phyloP scores from a whole-genome alignment of 139 green algal genomes.

The Nannochloris sp. region DNA sequence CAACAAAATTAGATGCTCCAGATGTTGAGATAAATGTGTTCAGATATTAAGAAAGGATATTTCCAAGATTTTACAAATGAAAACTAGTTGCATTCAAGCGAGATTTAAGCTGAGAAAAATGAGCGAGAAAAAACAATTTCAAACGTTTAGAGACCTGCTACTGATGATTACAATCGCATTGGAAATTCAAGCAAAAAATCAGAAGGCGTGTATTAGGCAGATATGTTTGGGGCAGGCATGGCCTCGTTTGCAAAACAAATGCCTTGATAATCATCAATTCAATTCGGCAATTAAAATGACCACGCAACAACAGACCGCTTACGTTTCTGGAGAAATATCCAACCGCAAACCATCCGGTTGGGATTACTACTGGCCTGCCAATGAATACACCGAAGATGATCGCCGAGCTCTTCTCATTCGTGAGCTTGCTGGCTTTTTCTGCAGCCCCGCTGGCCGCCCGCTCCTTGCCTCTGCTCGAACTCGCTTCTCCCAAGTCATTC shows the following conservation, averaged over 20 bases:
- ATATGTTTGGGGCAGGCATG: neutral
- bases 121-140: no score
- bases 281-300: neutral
- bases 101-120: no score
- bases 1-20: neutral
- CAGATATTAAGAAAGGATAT: no score
- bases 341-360: slow-evolving; percentile 25
- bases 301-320: slow-evolving; percentile 6
- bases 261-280: neutral
- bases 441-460: slow-evolving; percentile 3
- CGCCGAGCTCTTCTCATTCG: slow-evolving; percentile 27
- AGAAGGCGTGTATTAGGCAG: no score
- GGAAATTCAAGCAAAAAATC: no score
- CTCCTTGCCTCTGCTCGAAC: slow-evolving; percentile 1
- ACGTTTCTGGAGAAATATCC: no score
- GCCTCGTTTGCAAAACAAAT: neutral
- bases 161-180: no score
- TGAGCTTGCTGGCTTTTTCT: slow-evolving; percentile 28
- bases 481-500: neutral
- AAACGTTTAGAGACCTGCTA: no score
- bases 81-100: no score
- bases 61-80: no score
- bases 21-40: no score
- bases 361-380: slow-evolving; percentile 30
- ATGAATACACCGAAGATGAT: slow-evolving; percentile 29